Evolutionary conservation across 2,329 filamentous ascomycete genomes (phyloP).

Genomic region (Pseudogymnoascus sp.): DNA sequence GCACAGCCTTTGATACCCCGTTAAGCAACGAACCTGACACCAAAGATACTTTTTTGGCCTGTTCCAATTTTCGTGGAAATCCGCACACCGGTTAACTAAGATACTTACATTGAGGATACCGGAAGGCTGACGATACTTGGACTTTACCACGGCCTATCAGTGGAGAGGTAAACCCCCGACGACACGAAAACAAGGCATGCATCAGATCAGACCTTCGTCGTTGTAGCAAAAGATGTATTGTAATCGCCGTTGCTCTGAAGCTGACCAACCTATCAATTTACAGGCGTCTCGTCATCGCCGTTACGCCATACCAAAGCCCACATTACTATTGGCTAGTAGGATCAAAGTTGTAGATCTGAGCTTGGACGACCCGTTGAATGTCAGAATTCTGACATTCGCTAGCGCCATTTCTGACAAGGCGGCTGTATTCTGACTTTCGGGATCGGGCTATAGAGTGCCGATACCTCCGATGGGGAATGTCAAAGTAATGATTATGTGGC

Average conservation of each 20-base stretch:
- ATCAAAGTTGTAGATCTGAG: neutral
- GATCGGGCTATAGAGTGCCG: neutral
- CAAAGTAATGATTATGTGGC: neutral
- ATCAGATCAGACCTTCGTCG: neutral
- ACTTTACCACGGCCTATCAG: neutral
- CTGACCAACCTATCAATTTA: neutral
- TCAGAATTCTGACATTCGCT: conserved; percentile 5
- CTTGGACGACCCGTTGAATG: neutral
- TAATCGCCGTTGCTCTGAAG: neutral
- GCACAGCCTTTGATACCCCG: neutral
- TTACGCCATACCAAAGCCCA: neutral
- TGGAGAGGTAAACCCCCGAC: neutral
- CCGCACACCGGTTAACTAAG: neutral
- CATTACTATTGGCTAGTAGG: neutral
- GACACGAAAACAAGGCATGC: neutral
- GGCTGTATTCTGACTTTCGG: conserved; percentile 1
- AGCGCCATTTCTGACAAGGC: neutral
- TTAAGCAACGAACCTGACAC: neutral
- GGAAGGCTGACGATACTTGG: neutral
- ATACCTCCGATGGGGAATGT: neutral
- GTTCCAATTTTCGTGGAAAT: neutral
- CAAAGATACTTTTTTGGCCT: neutral
- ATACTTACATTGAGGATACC: neutral
- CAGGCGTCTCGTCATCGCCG: neutral
- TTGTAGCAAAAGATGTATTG: neutral